Conservation (phyloP, 2,329 filamentous ascomycete genomes). For the Cladophialophora yegresii region DNA sequence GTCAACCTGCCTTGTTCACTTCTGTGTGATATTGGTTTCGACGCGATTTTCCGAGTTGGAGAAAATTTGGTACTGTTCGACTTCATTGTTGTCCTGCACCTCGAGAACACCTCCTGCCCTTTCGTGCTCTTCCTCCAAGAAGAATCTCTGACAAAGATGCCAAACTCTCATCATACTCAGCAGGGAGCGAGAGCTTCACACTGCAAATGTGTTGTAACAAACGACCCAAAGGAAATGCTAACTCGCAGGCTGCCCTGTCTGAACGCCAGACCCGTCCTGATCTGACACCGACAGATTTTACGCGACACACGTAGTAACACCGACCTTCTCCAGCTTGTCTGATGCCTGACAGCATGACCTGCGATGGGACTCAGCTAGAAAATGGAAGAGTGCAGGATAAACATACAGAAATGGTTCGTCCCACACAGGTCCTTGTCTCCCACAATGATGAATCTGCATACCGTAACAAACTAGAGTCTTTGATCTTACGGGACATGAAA, state of each 20-base stretch:
- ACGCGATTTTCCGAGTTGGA: slow-evolving; percentile 2
- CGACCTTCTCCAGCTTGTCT: neutral
- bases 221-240: neutral
- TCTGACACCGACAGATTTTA: neutral
- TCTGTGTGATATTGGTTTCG: neutral
- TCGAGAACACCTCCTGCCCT: neutral
- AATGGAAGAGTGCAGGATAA: neutral
- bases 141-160: neutral
- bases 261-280: neutral
- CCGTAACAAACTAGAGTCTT: slow-evolving; percentile 85
- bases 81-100: neutral
- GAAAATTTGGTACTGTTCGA: neutral
- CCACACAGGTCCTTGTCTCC: neutral
- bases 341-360: neutral
- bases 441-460: slow-evolving; percentile 36
- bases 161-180: neutral
- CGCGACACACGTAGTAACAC: neutral
- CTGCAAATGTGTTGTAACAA: neutral
- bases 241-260: neutral
- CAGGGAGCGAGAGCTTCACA: neutral
- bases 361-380: neutral
- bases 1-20: neutral
- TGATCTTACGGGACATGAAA: slow-evolving; percentile 84
- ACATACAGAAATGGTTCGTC: slow-evolving; percentile 1
- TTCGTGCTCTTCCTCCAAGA: neutral